These are phyloP conservation scores for Ophiostoma perfectum DNA, from an alignment of 2,329 filamentous ascomycete genomes.

Conservation along the genomic window DNA sequence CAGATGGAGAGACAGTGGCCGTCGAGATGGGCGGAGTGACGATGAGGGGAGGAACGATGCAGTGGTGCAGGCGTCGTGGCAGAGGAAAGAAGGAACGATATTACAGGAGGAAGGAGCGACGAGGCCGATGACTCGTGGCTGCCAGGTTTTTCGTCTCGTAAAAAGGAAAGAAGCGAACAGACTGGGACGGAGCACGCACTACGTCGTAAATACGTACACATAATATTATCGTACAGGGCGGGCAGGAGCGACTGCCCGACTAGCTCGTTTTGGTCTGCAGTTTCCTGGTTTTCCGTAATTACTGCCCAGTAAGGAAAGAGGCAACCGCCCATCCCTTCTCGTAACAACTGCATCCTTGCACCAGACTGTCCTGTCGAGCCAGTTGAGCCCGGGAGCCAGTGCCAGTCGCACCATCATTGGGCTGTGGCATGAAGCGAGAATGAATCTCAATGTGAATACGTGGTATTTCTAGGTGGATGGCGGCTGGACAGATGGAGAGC, in stretches of 20 bases:
- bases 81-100: too few species aligned
- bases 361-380: background rate
- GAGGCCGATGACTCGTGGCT: too few species aligned
- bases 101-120: too few species aligned
- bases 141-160: too few species aligned
- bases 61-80: too few species aligned
- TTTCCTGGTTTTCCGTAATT: background rate
- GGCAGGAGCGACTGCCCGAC: slow-evolving; percentile 6
- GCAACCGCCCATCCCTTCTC: background rate
- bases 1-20: background rate
- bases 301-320: slow-evolving; percentile 9
- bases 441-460: background rate
- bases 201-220: background rate
- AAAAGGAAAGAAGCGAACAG: too few species aligned
- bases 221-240: background rate
- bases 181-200: background rate
- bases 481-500: background rate
- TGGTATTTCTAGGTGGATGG: background rate
- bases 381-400: background rate
- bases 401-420: background rate
- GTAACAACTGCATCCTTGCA: background rate
- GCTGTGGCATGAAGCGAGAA: background rate
- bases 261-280: background rate
- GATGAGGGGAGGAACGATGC: too few species aligned
- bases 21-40: too few species aligned